Base-by-base conservation (phyloP, 108 stramenopile species). In the Fragilaria crotonensis region DNA sequence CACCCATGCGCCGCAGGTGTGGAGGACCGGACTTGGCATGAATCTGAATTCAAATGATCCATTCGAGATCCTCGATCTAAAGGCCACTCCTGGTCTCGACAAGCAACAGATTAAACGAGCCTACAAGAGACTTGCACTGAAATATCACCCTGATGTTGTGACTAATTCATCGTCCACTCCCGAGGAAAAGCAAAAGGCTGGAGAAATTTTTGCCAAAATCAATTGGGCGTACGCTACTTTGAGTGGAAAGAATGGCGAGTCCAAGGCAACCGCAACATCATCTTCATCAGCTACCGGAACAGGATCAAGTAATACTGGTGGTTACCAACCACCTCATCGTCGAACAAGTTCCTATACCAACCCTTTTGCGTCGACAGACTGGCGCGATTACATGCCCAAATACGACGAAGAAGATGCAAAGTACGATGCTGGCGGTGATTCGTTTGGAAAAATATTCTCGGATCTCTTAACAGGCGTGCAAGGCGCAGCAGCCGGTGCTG, bases 371-470 rank as follows among this genome's bases (percentile, higher is more conserved):
- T 65, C 57, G 0, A 63, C 69, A 49, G 76, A 73, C 59, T 91
- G 89, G 89, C 67, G 66, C 57, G 89, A 91, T 62, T 91, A 64
- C 66, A 87, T 91, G 80, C 90, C 90, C 20, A 74, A 83, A 5
- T 83, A 87, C 56, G 49, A 63, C 30, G 67, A n/a, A n/a, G n/a
- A n/a, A 72, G 77, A 90, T 58, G 51, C 68, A 46, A 63, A 75
- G 5, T 92, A 87, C 54, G 83, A 88, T 60, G 61, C 83, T n/a
- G 72, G 61, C 47, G 85, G 84, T 5, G 90, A 92, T 64, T 81
- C 81, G 1, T 92, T 86, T 63, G 74, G 74, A 25, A 53, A 79
- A 33, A 92, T 92, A 19, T 83, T 92, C 59, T 72, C 79, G 2
- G 87, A 88, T 65, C 45, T 86, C 21, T 56, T 92, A 25, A 52